Base-by-base conservation (phyloP, 148 eudicot genomes). In the Limonium bicolor region DNA sequence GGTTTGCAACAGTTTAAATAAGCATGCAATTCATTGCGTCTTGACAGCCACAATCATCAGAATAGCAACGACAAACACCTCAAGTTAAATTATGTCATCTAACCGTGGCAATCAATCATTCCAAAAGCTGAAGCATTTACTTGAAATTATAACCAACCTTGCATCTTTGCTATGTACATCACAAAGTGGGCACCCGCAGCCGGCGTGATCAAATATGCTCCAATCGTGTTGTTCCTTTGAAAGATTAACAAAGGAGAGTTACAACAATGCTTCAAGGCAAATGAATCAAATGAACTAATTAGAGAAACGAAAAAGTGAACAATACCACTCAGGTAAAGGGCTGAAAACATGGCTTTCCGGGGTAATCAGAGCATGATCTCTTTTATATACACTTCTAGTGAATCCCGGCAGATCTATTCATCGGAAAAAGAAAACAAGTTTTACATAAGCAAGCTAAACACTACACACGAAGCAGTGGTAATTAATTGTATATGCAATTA, bases 161-260 rank as follows among this genome's bases (percentile, higher is more conserved):
- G 77, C 97, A 90, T 83, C 68, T 90, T 84, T 28, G 95, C 95
- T 38, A 90, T 71, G 81, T 84, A 90, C 97, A 90, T 90, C 29
- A 64, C 87, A 67, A 90, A 90, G 54, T 90, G 97, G 19, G 97
- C 74, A 42, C 95, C 97, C 58, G 74, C 80, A 19, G 73, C 78
- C 2, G 97, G 95, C 24, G 97, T 74, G 52, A 90, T 73, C 26
- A 90, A 52, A 67, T 76, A 77, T 8, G 95, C 95, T 53, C 82
- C 97, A 52, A 84, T 32, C 6, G 93, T 66, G 45, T 80, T 71
- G n/a, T 61, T 60, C 97, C 97, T 88, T 51, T 40, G 7, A 66
- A 37, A 49, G 28, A n/a, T n/a, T n/a, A n/a, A n/a, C n/a, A n/a
- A n/a, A n/a, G n/a, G n/a, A n/a, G n/a, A n/a, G n/a, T n/a, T n/a